Evolutionary conservation across 257 asterid species (phyloP).

Genomic region (Eucommia ulmoides): DNA sequence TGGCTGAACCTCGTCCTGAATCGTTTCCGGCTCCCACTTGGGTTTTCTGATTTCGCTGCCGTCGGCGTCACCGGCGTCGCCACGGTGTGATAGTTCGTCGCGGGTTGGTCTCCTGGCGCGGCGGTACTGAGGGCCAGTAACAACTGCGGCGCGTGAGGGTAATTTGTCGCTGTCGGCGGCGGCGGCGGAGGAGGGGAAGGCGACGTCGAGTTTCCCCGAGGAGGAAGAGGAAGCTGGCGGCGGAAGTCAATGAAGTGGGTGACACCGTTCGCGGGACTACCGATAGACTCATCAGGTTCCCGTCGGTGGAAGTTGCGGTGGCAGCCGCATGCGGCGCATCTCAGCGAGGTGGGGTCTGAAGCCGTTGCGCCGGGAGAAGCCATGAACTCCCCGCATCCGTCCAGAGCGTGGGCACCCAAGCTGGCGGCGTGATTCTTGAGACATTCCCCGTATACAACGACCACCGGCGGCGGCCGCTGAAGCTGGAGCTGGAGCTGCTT

Average conservation of each 20-base stretch:
- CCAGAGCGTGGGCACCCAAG: too few species aligned
- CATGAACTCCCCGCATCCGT: too few species aligned
- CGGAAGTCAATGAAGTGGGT: slow-evolving; percentile 53
- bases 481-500: slow-evolving; percentile 7
- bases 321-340: too few species aligned
- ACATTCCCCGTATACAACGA: too few species aligned
- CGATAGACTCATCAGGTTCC: too few species aligned
- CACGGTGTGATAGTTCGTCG: slow-evolving; percentile 17
- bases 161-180: slow-evolving; percentile 3
- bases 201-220: slow-evolving; percentile 24
- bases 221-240: slow-evolving; percentile 21
- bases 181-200: slow-evolving; percentile 28
- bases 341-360: too few species aligned
- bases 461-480: too few species aligned
- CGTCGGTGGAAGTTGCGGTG: too few species aligned
- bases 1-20: slow-evolving; percentile 49
- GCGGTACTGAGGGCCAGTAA: slow-evolving; percentile 21
- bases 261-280: slow-evolving; percentile 21
- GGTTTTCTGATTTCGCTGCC: slow-evolving; percentile 18
- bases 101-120: slow-evolving; percentile 19
- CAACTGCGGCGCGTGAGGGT: slow-evolving; percentile 11
- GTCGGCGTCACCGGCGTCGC: slow-evolving; percentile 46
- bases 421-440: too few species aligned
- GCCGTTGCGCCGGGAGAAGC: too few species aligned
- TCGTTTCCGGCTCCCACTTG: slow-evolving; percentile 45